Percentiles rank a stretch among this genome's conserved stretches.
Conservation (phyloP, 2,329 filamentous ascomycete species). For the Clonostachys byssicola region DNA sequence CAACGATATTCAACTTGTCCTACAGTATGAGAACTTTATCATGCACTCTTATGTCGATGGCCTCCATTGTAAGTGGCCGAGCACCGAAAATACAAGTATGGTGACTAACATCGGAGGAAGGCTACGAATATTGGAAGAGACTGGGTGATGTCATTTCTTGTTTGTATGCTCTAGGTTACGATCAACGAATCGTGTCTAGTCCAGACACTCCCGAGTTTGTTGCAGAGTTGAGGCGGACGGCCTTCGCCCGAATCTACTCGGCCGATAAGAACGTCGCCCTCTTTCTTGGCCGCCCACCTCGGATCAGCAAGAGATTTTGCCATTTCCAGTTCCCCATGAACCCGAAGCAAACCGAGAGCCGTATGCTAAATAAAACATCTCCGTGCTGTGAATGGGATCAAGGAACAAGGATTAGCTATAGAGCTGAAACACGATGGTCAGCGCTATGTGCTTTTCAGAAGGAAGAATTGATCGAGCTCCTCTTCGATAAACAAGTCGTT, state of each 20-base stretch:
- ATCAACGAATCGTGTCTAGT: conserved; percentile 28
- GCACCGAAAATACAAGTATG: too few relatives aligned
- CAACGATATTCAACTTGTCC: conserved; percentile 36
- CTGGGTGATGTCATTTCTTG: conserved; percentile 39
- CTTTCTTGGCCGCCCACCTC: conserved; percentile 35
- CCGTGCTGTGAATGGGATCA: too few relatives aligned
- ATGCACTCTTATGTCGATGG: conserved; percentile 34
- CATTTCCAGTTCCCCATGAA: background rate
- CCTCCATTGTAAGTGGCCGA: conserved; percentile 37
- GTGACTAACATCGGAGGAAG: too few relatives aligned
- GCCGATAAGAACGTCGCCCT: conserved; percentile 34
- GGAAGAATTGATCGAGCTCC: background rate
- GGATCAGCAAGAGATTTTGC: conserved; percentile 18
- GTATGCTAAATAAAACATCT: too few relatives aligned
- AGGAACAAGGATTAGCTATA: background rate
- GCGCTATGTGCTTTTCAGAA: background rate
- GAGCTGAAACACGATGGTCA: background rate
- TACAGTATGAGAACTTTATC: conserved; percentile 42
- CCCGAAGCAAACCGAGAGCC: too few relatives aligned
- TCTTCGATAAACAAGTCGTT: background rate
- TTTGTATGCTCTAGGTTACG: conserved; percentile 39
- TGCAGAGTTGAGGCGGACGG: conserved; percentile 27
- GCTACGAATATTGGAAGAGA: conserved; percentile 18
- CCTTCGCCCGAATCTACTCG: conserved; percentile 35
- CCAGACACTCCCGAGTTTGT: conserved; percentile 25